These are phyloP conservation scores for Tylopilus sp. DNA, from an alignment of 768 basidiomycete genomes.

Conservation along the genomic window DNA sequence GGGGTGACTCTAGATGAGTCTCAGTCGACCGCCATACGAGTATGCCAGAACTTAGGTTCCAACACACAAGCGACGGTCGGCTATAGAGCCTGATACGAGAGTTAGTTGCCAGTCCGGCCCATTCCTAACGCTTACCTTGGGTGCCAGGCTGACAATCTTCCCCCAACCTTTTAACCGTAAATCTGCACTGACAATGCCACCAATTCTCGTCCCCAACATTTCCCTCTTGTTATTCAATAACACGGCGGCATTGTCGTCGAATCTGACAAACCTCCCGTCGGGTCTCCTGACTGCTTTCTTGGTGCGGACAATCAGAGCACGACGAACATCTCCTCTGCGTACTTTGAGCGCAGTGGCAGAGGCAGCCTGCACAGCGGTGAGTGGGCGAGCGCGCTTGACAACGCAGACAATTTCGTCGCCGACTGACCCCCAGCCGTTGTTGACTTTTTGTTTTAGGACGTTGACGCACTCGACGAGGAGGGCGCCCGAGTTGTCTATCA, in stretches of 20 bases:
- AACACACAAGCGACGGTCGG: not conserved
- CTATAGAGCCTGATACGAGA: slow-evolving; percentile 17
- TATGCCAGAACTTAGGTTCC: not conserved
- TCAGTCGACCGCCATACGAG: not conserved
- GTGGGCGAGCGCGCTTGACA: slow-evolving; percentile 84
- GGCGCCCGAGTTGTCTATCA: slow-evolving; percentile 97
- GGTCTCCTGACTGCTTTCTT: slow-evolving; percentile 79
- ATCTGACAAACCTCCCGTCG: slow-evolving; percentile 83
- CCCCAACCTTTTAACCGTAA: slow-evolving; percentile 91
- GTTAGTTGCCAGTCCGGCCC: not conserved
- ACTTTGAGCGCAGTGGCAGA: slow-evolving; percentile 86
- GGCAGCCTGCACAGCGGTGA: slow-evolving; percentile 61
- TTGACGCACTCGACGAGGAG: slow-evolving; percentile 95
- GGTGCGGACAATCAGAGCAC: slow-evolving; percentile 94
- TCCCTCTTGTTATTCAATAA: slow-evolving; percentile 93
- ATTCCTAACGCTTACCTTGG: slow-evolving; percentile 54
- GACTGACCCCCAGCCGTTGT: slow-evolving; percentile 88
- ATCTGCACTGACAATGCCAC: slow-evolving; percentile 90
- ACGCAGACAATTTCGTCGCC: slow-evolving; percentile 97
- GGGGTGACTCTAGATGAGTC: too few species aligned
- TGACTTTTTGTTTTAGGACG: slow-evolving; percentile 92
- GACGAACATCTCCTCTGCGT: slow-evolving; percentile 88
- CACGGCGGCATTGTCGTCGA: slow-evolving; percentile 97
- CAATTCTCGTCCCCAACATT: slow-evolving; percentile 93
- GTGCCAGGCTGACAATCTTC: slow-evolving; percentile 89